These are phyloP conservation scores for Alternaria atra DNA, from an alignment of 2,329 filamentous ascomycete species.

Conservation along the genomic window DNA sequence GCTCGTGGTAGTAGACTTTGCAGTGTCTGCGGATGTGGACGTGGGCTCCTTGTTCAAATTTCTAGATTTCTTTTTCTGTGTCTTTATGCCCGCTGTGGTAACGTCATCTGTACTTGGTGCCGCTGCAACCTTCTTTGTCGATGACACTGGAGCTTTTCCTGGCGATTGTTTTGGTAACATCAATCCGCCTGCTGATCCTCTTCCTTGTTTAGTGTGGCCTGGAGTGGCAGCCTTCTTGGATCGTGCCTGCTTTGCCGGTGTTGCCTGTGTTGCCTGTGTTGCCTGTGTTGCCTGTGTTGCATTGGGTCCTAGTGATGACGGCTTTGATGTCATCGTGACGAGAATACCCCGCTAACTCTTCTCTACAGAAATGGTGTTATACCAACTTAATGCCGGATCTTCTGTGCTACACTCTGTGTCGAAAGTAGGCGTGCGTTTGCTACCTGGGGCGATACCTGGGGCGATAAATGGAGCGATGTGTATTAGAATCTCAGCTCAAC, in stretches of 20 bases:
- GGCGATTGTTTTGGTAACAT: conserved; percentile 22
- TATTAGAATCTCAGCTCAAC: not conserved
- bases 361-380: no score
- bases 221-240: conserved; percentile 31
- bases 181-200: conserved; percentile 43
- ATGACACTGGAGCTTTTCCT: conserved; percentile 16
- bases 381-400: not conserved
- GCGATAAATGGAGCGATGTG: no score
- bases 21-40: conserved; percentile 5
- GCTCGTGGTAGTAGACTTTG: conserved; percentile 3
- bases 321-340: conserved; percentile 35
- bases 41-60: conserved; percentile 48
- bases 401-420: not conserved
- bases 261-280: no score
- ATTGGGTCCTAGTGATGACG: conserved; percentile 37
- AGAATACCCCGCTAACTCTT: no score
- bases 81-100: not conserved
- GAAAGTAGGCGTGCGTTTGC: not conserved
- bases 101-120: conserved; percentile 16
- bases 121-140: conserved; percentile 6
- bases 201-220: conserved; percentile 18
- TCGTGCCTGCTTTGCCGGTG: conserved; percentile 32
- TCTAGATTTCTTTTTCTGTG: conserved; percentile 33
- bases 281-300: conserved; percentile 24
- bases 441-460: not conserved